Base-by-base conservation (phyloP, 169 alveolate species). In the Perkinsus chesapeaki region DNA sequence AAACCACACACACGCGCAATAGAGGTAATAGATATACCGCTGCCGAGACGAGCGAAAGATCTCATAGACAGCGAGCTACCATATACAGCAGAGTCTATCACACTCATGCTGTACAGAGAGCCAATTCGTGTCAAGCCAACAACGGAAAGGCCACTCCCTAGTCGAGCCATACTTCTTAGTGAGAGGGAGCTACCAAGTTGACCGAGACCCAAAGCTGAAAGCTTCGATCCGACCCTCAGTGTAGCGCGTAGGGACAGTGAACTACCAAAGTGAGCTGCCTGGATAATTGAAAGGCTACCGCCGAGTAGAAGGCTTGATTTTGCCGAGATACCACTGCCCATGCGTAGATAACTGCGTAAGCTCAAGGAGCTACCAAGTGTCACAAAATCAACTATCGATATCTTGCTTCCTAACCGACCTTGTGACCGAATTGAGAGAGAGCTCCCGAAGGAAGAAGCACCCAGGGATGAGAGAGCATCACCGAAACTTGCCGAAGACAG, bases 71-170 rank as follows among this genome's bases (percentile, higher is more conserved):
- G 19, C 39, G 39, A 16, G 92, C 92, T 91, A 1, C 92, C 92
- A n/a, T 9, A 36, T 20, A 10, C 31, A 39, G 92, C 43, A 0
- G 39, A 36, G 92, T 38, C 92, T 12, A 90, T 90, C 19, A 31
- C 92, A 39, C 39, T 23, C 36, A 90, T 3, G 31, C 47, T 43
- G 7, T 34, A 31, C 16, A 39, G 47, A 27, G 39, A 23, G 16
- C 92, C 92, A 3, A 90, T 39, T 39, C 39, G 34, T 31, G 37
- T 10, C 48, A 38, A 3, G 92, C 92, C 92, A 39, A 34, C 47
- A 20, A 90, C 92, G 39, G 39, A 23, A 39, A 90, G 27, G 39
- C 92, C 92, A 43, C 92, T 90, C 39, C 92, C 92, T 12, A 90
- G n/a, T 16, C 92, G 92, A 36, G 92, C 43, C n/a, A 23, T 12